phyloP scores from a whole-genome alignment of 1,284 basidiomycete species.

The Athelia sp. region DNA sequence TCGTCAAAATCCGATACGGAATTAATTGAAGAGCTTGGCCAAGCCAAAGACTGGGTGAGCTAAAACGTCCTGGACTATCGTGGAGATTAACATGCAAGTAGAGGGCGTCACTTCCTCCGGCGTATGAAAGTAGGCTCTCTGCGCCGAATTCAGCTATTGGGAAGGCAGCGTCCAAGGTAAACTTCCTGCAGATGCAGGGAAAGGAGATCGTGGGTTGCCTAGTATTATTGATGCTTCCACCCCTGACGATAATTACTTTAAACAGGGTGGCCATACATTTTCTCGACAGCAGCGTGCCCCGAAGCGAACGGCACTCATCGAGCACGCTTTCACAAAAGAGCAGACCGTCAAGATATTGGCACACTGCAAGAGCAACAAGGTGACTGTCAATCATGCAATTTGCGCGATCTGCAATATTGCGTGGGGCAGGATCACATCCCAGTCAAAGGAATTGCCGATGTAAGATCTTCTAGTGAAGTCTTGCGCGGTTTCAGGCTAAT shows the following conservation, averaged over 20 bases:
- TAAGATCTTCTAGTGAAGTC: too few species aligned
- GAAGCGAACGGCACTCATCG: conserved; percentile 32
- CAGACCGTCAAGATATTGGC: conserved; percentile 29
- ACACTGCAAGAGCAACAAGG: conserved; percentile 37
- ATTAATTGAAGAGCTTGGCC: conserved; percentile 15
- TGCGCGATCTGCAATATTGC: conserved; percentile 43
- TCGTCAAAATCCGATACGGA: conserved; percentile 17
- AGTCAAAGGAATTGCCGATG: conserved; percentile 29
- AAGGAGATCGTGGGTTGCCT: conserved; percentile 26
- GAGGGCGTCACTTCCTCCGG: conserved; percentile 17
- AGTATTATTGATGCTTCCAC: neutral
- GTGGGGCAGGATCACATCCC: conserved; percentile 29
- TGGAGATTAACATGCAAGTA: neutral
- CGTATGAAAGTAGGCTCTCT: conserved; percentile 20
- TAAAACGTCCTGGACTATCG: conserved; percentile 3
- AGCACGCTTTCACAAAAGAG: conserved; percentile 26
- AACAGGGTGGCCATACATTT: conserved; percentile 39
- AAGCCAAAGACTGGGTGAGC: conserved; percentile 18
- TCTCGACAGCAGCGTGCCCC: conserved; percentile 22
- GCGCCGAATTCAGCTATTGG: conserved; percentile 15
- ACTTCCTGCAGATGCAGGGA: conserved; percentile 27
- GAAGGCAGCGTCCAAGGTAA: conserved; percentile 28
- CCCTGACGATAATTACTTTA: neutral
- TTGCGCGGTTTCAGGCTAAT: too few species aligned
- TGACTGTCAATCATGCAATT: conserved; percentile 45